Conservation (phyloP, 306 rosid species). For the Fragaria iinumae region DNA sequence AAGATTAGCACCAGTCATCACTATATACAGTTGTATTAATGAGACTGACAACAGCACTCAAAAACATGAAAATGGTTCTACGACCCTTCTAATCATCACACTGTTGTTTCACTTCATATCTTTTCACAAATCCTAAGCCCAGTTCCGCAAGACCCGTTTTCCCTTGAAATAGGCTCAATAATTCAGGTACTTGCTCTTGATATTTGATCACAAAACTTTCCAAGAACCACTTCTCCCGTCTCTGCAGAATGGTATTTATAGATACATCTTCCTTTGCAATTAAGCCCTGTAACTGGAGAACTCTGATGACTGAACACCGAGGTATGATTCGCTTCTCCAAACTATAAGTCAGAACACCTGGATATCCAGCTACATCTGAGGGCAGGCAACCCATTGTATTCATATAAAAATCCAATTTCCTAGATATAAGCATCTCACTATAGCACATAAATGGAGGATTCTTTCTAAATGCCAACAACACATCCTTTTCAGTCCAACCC, state of each 20-base stretch:
- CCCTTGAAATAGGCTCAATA: neutral
- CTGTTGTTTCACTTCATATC: neutral
- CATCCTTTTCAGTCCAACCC: constrained; percentile 34
- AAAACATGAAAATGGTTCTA: too few species aligned
- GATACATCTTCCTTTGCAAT: neutral
- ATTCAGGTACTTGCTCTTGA: constrained; percentile 11
- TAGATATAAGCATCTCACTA: constrained; percentile 22
- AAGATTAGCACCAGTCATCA: too few species aligned
- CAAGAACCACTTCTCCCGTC: neutral
- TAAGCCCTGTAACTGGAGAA: constrained; percentile 24
- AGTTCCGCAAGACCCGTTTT: neutral
- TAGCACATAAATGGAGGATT: constrained; percentile 22
- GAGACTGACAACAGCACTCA: too few species aligned
- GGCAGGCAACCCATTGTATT: constrained; percentile 28
- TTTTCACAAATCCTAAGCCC: neutral
- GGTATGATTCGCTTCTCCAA: constrained; percentile 43
- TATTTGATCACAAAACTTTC: constrained; percentile 13
- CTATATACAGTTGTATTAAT: too few species aligned
- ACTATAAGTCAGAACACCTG: constrained; percentile 12
- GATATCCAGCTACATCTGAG: constrained; percentile 19
- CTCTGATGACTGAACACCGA: constrained; percentile 40
- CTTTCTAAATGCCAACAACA: constrained; percentile 32
- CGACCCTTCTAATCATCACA: too few species aligned
- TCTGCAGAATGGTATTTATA: neutral
- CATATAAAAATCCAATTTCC: constrained; percentile 26